A percentile compares a stretch with the other conserved stretches of the same genome.
Evolutionary conservation across 352 stramenopile species (phyloP).

Genomic region (Globisporangium yorkense): DNA sequence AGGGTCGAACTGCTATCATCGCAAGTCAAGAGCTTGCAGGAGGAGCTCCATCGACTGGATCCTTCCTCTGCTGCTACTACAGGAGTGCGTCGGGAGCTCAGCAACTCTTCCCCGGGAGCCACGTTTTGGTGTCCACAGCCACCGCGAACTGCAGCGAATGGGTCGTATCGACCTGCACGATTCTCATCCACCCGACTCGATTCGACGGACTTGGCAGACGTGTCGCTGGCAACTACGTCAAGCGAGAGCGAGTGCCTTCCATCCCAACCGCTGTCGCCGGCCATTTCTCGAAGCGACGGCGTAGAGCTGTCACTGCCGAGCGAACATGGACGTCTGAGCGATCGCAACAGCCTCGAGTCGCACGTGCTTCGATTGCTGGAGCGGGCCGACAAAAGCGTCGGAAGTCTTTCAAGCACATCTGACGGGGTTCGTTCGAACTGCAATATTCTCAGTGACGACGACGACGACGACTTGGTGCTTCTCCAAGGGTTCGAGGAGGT

Average conservation of each 20-base stretch:
- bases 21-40: constrained; percentile 30
- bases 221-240: neutral
- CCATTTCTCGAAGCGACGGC: neutral
- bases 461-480: constrained; percentile 8
- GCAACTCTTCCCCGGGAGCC: neutral
- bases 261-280: too few relatives aligned
- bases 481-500: constrained; percentile 4
- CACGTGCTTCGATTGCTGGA: constrained; percentile 17
- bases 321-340: neutral
- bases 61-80: neutral
- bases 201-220: neutral
- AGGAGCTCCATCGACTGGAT: constrained; percentile 10
- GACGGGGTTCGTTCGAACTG: neutral
- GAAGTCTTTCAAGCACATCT: constrained; percentile 6
- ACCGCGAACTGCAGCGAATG: neutral
- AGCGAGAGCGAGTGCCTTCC: neutral
- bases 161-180: constrained; percentile 8
- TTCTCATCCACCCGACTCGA: neutral
- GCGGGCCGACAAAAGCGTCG: neutral
- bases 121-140: constrained; percentile 16
- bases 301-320: neutral
- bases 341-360: constrained; percentile 27
- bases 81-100: neutral
- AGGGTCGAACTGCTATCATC: constrained; percentile 34
- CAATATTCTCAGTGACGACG: neutral